Evolutionary conservation across 208 protist genomes (phyloP), one percentile per base, ranked within the genome.

Genomic region (Leishmania lainsoni): DNA sequence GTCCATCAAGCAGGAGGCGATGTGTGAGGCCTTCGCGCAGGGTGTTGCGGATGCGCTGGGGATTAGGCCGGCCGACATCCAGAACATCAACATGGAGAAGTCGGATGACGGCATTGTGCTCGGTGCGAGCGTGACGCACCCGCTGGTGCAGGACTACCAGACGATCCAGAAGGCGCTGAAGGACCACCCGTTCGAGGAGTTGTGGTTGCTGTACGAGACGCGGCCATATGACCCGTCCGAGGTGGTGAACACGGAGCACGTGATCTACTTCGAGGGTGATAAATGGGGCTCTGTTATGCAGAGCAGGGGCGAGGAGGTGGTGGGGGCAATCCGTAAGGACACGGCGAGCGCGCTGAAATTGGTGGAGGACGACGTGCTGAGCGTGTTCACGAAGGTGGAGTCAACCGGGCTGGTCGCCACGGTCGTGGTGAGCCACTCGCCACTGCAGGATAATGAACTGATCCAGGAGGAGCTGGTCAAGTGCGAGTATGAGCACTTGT

Each of bases 181-280:
- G 65, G 80, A 78, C 54, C 78, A 74, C 56, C 76, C 81, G 52
- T 93, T 89, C 78, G 70, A 79, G 63, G 78, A 78, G 49, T 79
- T 91, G 45, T 92, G 88, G 90, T 82, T 74, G 10, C 78, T 92
- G 26, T 90, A 94, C 80, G 84, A 90, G 81, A 72, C 88, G 9
- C 74, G 82, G 5, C 85, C 85, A n/a, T 80, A 77, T 26, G 76
- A 84, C 49, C 76, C 80, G 35, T 51, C 29, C 45, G 76, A 79
- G 80, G 69, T 42, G n/a, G 91, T 89, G 75, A 84, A 87, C 3
- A 84, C 84, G 16, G 78, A 74, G 29, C 75, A 75, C 39, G 3
- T 29, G 6, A 86, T 78, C 58, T 79, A 85, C 78, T 95, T 95
- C 78, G 88, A 92, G 80, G 92, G 92, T 45, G 86, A 81, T 26